Evolutionary conservation across 495 filamentous ascomycete species (phyloP).

Genomic region (Sabuloglossum arenarium): DNA sequence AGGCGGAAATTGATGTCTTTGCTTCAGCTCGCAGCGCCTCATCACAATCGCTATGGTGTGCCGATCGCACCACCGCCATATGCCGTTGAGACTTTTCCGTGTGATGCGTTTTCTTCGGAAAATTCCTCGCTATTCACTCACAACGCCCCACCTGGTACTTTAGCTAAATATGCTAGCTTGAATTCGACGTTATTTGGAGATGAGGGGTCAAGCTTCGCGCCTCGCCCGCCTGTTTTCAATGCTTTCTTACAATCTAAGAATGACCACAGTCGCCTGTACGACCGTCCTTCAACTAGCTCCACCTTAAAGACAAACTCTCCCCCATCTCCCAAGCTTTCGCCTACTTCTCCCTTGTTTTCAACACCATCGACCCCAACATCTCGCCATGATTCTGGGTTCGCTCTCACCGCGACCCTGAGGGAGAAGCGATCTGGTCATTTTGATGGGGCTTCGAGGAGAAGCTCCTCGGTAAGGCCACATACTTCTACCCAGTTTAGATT

Average conservation of each 20-base stretch:
- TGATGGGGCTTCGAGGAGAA: slow-evolving; percentile 55
- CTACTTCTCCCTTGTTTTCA: slow-evolving; percentile 61
- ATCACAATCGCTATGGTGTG: slow-evolving; percentile 73
- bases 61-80: slow-evolving; percentile 77
- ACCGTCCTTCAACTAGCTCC: slow-evolving; percentile 66
- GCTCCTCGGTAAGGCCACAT: slow-evolving; percentile 39
- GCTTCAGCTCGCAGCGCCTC: slow-evolving; percentile 75
- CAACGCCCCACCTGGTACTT: slow-evolving; percentile 41
- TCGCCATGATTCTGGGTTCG: slow-evolving; percentile 78
- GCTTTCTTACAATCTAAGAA: slow-evolving; percentile 64
- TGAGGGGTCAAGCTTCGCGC: slow-evolving; percentile 27
- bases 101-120: slow-evolving; percentile 74
- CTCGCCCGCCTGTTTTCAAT: slow-evolving; percentile 56
- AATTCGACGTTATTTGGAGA: slow-evolving; percentile 76
- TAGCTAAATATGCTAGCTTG: slow-evolving; percentile 69
- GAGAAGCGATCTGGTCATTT: slow-evolving; percentile 95
- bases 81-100: slow-evolving; percentile 78
- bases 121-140: slow-evolving; percentile 57
- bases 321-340: slow-evolving; percentile 62
- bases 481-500: not conserved
- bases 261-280: slow-evolving; percentile 33
- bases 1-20: slow-evolving; percentile 74
- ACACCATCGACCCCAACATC: slow-evolving; percentile 54
- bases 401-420: slow-evolving; percentile 59
- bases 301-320: slow-evolving; percentile 46